phyloP scores from a whole-genome alignment of 139 green algal species.

The Spirogloea muscicola region DNA sequence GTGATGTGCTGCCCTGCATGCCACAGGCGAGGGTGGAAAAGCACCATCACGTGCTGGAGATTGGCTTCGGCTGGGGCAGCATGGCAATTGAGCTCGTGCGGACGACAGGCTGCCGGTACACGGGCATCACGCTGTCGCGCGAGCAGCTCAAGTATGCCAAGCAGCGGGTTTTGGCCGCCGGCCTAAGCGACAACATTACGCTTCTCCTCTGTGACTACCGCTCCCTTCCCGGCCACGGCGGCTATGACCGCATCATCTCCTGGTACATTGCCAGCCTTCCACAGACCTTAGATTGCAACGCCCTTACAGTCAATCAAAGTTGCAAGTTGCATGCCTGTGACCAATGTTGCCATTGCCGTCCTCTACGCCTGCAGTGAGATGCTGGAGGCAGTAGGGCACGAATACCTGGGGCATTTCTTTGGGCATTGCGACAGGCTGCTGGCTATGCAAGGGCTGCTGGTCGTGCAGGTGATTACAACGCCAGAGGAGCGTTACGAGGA shows the following conservation, averaged over 20 bases:
- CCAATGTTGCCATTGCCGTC: no score
- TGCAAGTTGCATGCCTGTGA: no score
- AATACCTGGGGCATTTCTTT: constrained; percentile 66
- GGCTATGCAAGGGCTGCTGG: constrained; percentile 26
- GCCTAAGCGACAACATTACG: constrained; percentile 69
- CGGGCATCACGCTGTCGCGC: constrained; percentile 80
- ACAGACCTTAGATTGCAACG: no score
- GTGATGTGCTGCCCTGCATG: no score
- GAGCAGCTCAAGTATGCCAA: constrained; percentile 84
- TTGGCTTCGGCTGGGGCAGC: constrained; percentile 94
- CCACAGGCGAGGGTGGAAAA: constrained; percentile 29
- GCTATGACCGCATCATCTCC: constrained; percentile 78
- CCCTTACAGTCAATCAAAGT: no score
- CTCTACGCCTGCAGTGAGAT: constrained; percentile 92
- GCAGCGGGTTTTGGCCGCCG: constrained; percentile 70
- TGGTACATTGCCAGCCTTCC: no score
- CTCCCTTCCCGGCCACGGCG: constrained; percentile 52
- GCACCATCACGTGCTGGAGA: constrained; percentile 84
- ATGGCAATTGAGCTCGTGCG: constrained; percentile 77
- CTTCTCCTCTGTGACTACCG: constrained; percentile 93
- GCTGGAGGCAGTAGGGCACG: constrained; percentile 96
- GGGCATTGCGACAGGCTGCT: constrained; percentile 44
- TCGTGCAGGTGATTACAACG: constrained; percentile 73
- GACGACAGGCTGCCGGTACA: constrained; percentile 26
- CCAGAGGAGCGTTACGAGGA: constrained; percentile 78